Evolutionary conservation across 805 yeast species (phyloP), one percentile per base, ranked within the genome.

Genomic region (Yarrowia sp.): DNA sequence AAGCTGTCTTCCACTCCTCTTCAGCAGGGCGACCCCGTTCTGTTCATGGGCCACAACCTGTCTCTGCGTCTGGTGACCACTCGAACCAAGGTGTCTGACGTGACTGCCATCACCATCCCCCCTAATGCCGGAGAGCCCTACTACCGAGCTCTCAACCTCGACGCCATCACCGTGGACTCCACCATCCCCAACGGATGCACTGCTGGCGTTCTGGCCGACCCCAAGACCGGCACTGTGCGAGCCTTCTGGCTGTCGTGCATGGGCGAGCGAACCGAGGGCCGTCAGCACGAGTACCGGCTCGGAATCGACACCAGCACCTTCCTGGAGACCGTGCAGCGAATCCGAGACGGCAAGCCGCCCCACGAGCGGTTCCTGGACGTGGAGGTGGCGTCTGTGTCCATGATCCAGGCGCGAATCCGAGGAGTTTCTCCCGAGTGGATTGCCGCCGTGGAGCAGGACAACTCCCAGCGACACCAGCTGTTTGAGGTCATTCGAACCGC

Each of bases 371-470:
- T 91, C 60, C 82, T 93, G 61, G 97, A 92, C 74, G 88, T 91
- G 43, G 97, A 91, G 73, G 87, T 91, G 72, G 83, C 84, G 15
- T 82, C 92, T 0, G 80, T 89, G 40, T 84, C 91, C 1, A 80
- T 92, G 30, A 83, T 87, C 33, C 88, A 86, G 73, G 96, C 96
- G 2, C 86, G 97, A 77, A 85, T 90, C 53, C 83, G 91, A 73
- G 96, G 96, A n/a, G 96, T 92, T 24, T 85, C 95, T 0, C 94
- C 90, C 72, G 86, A 85, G 50, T 92, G 96, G 96, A 89, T 93
- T 69, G 74, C 81, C 42, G 82, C 81, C 70, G 83, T 91, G 74
- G 96, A 91, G 75, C 81, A 83, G 33, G 83, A 82, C 39, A 83
- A 86, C 65, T 79, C 81, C 33, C 91, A 89, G 73, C 87, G 90